Evolutionary conservation across 495 filamentous ascomycete genomes (phyloP), one percentile per base, ranked within the genome.

Genomic region (Recurvomyces mirabilis): DNA sequence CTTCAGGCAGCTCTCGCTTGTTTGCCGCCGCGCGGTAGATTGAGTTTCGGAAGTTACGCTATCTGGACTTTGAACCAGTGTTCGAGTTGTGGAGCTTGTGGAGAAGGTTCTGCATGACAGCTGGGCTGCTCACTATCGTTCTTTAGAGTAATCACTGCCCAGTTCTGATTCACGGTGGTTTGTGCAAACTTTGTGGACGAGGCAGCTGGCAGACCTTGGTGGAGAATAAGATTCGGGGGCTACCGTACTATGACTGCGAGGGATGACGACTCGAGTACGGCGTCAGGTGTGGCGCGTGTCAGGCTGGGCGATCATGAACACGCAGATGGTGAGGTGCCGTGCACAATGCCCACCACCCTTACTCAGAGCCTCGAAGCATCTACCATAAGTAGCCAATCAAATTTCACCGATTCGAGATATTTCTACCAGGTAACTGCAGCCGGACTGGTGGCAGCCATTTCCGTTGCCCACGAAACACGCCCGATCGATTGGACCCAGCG

Each of bases 401-500:
- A 5, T 37, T 9, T 37, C 34, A 9, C 19, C 19, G 14, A 7
- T 10, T 6, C 17, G 10, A 37, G 12, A 37, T 20, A 37, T 37
- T 37, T 11, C 33, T 13, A 29, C 22, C 23, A 23, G 38, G 44
- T 38, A 47, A 47, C 35, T 38, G 23, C 35, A 39, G 24, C 26
- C 37, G 46, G 42, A 30, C 29, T 21, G 26, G 31, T 20, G 33
- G 31, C 21, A 26, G 22, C 34, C 36, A 41, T 40, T 31, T 41
- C 25, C 44, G 44, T 41, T 32, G 44, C 38, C 36, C 35, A 24
- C 25, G 32, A 25, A 13, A 9, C 21, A 19, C 21, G 37, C 32
- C 12, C 30, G 21, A 49, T 30, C n/a, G 25, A 42, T 49, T 49
- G 38, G 46, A 49, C 41, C 32, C n/a, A 13, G 9, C 12, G 30